phyloP scores from a whole-genome alignment of 139 green algal genomes.

The Closterium sp. region DNA sequence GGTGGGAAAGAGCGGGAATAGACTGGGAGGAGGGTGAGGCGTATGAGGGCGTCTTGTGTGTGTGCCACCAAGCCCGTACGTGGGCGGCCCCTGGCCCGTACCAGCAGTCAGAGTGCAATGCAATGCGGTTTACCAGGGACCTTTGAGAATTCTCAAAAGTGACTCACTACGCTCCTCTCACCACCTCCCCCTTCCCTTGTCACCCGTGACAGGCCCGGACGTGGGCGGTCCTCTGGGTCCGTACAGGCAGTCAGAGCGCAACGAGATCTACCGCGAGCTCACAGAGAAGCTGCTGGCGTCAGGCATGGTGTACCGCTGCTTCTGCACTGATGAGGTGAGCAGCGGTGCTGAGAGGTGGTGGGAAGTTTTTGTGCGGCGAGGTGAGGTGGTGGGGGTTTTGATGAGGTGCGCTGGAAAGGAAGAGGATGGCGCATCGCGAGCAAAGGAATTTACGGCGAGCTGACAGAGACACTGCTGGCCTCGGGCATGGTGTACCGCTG shows the following conservation, averaged over 20 bases:
- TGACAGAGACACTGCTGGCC: conserved; percentile 84
- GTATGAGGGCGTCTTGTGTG: too few relatives aligned
- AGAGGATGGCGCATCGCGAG: conserved; percentile 95
- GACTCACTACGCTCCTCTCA: too few relatives aligned
- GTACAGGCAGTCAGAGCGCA: conserved; percentile 95
- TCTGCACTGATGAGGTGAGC: conserved; percentile 92
- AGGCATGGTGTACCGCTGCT: conserved; percentile 92
- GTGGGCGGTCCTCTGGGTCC: conserved; percentile 78
- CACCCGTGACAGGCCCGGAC: conserved; percentile 68
- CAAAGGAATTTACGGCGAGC: conserved; percentile 84
- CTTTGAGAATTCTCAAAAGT: too few relatives aligned
- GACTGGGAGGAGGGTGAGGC: too few relatives aligned
- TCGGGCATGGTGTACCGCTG: conserved; percentile 86
- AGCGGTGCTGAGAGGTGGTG: neutral
- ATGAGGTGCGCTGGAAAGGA: conserved; percentile 77
- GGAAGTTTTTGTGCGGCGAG: conserved; percentile 68
- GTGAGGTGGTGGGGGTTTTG: neutral
- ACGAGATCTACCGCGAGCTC: conserved; percentile 86
- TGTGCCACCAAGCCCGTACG: too few relatives aligned
- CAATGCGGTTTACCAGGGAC: too few relatives aligned
- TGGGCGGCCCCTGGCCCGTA: too few relatives aligned
- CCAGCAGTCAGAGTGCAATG: too few relatives aligned
- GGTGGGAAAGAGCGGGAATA: too few relatives aligned
- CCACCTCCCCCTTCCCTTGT: neutral
- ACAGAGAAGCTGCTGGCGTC: conserved; percentile 82